Base-by-base conservation (phyloP, 2,329 filamentous ascomycete species). In the Parastagonospora nodorum region DNA sequence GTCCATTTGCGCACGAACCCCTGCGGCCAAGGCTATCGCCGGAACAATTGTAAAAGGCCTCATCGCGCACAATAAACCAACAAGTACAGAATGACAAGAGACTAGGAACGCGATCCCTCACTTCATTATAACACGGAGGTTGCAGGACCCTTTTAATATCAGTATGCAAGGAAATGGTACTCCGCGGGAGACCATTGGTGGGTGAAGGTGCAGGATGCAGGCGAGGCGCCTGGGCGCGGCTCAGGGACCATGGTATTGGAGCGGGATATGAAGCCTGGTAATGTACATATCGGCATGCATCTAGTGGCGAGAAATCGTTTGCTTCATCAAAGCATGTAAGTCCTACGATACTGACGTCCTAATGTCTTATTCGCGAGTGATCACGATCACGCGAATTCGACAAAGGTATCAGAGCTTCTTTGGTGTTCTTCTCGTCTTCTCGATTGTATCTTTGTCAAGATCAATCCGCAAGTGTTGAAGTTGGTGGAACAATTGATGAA, bases 1-100 rank as follows among this genome's bases (percentile, higher is more conserved):
- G 28, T 43, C 48, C 12, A 42, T 37, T 45, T 54, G 55, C 28
- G 57, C 54, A 40, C 40, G 47, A 8, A 52, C 53, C 16, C 36
- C 36, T 43, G 46, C 52, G 12, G 32, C 47, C 11, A 63, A 37
- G 37, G 51, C 38, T 33, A 51, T 31, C 38, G 55, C 40, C 27
- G 50, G 41, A 48, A 56, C 27, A 35, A 56, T 19, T 24, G 39
- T 35, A n/a, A 38, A 37, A 15, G 33, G 33, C 38, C 46, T 57
- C 60, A 63, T 61, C 28, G 11, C 44, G 42, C 29, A 30, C 28
- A 31, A 35, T 10, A 14, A 14, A 9, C 39, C 28, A 44, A 41
- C 40, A 38, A 48, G 33, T 7, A 19, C 19, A 24, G 19, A 37
- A 37, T 5, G 31, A 36, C 41, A 41, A 31, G 41, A 40, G 45